These are phyloP conservation scores for Biscogniauxia sp. DNA, from an alignment of 2,329 filamentous ascomycete species.

Conservation along the genomic window DNA sequence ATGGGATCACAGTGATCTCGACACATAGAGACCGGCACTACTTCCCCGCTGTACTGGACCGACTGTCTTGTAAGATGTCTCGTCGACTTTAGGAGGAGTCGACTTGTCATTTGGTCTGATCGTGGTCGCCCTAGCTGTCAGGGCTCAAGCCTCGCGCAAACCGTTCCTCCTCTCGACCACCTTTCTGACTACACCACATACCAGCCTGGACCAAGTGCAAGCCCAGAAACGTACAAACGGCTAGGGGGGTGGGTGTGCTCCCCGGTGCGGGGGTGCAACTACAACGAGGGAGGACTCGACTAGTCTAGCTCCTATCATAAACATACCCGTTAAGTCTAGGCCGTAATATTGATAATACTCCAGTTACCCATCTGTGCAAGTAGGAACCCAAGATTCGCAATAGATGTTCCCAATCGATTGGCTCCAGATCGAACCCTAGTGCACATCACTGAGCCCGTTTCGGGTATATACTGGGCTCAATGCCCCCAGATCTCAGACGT, in stretches of 20 bases:
- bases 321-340: constrained; percentile 23
- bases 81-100: constrained; percentile 12
- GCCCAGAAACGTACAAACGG: not conserved
- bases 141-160: not conserved
- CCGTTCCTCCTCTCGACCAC: not conserved
- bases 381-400: constrained; percentile 23
- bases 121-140: not conserved
- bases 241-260: too few species aligned
- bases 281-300: constrained; percentile 5
- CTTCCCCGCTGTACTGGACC: not conserved
- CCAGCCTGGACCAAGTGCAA: not conserved
- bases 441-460: constrained; percentile 23
- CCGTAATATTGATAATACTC: constrained; percentile 9
- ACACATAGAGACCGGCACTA: not conserved
- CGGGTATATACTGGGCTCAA: constrained; percentile 24
- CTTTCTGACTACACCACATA: not conserved
- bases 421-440: constrained; percentile 31
- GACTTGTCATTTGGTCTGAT: not conserved
- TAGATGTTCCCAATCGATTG: constrained; percentile 30
- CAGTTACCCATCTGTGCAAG: not conserved
- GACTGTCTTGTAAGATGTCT: constrained; percentile 20
- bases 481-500: constrained; percentile 18
- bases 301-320: constrained; percentile 18
- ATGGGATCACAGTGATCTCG: not conserved
- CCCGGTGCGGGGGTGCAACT: not conserved